Evolutionary conservation across 495 filamentous ascomycete species (phyloP), one percentile per base, ranked within the genome.

Genomic region (Daldinia concentrica): DNA sequence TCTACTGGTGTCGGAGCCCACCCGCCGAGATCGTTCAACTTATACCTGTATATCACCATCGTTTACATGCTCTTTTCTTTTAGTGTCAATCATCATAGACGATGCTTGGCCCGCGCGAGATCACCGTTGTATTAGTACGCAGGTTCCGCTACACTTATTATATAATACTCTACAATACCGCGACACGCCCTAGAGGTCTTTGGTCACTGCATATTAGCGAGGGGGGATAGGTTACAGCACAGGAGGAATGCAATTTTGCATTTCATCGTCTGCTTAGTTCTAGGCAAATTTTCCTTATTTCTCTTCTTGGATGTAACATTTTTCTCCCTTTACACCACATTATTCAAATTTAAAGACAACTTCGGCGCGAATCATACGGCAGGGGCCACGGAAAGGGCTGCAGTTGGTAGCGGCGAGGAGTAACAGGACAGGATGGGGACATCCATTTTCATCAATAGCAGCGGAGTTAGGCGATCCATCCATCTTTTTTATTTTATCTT

Each of bases 11-110:
- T 39, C 37, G 30, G 19, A 43, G 15, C 24, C 48, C 62, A n/a
- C 43, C 26, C 17, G 27, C 32, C 45, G 29, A 57, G 8, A 58
- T 24, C 32, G 41, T 56, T 59, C 52, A 56, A 64, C 24, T 15
- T 66, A 52, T 41, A 71, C 54, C 30, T 77, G 69, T 73, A 77
- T 62, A 77, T 66, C 67, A 66, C 59, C 60, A 48, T 64, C 68
- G 36, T 27, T 65, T 60, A 48, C 29, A 70, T 64, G 62, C 73
- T 67, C 64, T 68, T 73, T 75, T 76, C 71, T 59, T 64, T 66
- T 59, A 62, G 43, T 36, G 64, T 51, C 58, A 69, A 48, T 64
- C 45, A 68, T 62, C 54, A 66, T 72, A 76, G 70, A 76, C 62
- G 58, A 61, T 64, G 62, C 58, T 58, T 56, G 51, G 63, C 62